Conservation (phyloP, 805 yeast genomes). For the Saccharomycopsis sp. region DNA sequence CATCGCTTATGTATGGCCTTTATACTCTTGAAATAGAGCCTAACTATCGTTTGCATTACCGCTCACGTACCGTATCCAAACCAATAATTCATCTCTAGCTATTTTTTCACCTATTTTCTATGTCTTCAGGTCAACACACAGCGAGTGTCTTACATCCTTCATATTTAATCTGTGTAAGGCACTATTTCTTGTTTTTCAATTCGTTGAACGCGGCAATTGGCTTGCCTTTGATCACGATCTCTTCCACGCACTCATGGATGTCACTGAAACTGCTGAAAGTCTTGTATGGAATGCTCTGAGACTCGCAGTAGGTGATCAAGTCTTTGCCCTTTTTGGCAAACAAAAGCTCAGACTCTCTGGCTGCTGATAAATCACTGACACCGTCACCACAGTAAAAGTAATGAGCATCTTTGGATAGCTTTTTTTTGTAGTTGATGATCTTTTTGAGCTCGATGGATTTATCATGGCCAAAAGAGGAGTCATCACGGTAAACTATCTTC, state of each 20-base stretch:
- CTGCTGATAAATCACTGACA: slow-evolving; percentile 90
- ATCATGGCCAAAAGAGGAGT: slow-evolving; percentile 89
- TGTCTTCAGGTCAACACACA: too few species aligned
- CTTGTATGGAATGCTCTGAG: slow-evolving; percentile 75
- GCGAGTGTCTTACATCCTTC: too few species aligned
- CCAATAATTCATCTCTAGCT: too few species aligned
- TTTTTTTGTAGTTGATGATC: slow-evolving; percentile 30
- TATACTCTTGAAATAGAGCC: too few species aligned
- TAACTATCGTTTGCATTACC: too few species aligned
- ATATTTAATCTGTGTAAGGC: too few species aligned
- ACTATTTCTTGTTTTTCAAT: slow-evolving; percentile 10
- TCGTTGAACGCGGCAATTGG: slow-evolving; percentile 15
- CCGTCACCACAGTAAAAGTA: slow-evolving; percentile 97
- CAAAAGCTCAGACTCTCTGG: slow-evolving; percentile 85
- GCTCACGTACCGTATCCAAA: too few species aligned
- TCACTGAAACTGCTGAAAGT: slow-evolving; percentile 75
- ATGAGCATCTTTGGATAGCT: slow-evolving; percentile 42
- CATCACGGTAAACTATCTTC: slow-evolving; percentile 83
- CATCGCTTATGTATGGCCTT: too few species aligned
- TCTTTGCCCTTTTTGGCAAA: slow-evolving; percentile 94
- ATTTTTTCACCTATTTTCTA: too few species aligned
- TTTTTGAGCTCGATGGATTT: slow-evolving; percentile 71
- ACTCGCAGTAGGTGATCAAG: slow-evolving; percentile 73
- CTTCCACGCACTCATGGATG: slow-evolving; percentile 35
- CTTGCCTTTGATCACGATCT: slow-evolving; percentile 6